These are phyloP conservation scores for Emergomyces pasteurianus DNA, from an alignment of 2,329 filamentous ascomycete species.

Conservation along the genomic window DNA sequence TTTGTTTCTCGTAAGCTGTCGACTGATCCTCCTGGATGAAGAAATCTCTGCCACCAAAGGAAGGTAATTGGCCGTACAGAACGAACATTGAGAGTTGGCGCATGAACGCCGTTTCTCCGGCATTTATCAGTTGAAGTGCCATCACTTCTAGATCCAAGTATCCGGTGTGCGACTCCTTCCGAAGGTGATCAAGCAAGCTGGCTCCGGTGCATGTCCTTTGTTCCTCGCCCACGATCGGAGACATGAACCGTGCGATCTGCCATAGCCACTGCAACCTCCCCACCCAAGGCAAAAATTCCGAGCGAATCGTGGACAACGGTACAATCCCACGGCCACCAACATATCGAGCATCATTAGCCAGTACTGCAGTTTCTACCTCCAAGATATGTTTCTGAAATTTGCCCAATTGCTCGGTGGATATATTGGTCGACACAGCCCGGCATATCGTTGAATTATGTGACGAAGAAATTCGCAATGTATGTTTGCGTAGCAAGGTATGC, in stretches of 20 bases:
- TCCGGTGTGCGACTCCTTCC: constrained; percentile 69
- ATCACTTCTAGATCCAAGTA: constrained; percentile 75
- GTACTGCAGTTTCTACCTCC: constrained; percentile 66
- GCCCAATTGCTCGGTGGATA: constrained; percentile 61
- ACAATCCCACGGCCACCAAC: constrained; percentile 93
- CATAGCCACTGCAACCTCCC: constrained; percentile 78
- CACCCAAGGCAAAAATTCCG: constrained; percentile 78
- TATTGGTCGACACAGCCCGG: constrained; percentile 70
- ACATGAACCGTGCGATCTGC: constrained; percentile 59
- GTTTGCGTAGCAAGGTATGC: constrained; percentile 58
- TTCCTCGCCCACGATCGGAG: constrained; percentile 24
- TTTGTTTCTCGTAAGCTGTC: constrained; percentile 25
- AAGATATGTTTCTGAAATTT: constrained; percentile 75
- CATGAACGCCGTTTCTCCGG: constrained; percentile 83
- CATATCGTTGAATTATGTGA: constrained; percentile 72
- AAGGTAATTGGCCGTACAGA: constrained; percentile 71
- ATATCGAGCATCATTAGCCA: constrained; percentile 61
- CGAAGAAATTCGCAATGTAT: constrained; percentile 54
- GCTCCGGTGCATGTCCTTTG: constrained; percentile 50
- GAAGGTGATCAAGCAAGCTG: constrained; percentile 62
- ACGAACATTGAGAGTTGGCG: constrained; percentile 86
- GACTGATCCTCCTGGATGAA: constrained; percentile 51
- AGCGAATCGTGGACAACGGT: constrained; percentile 71
- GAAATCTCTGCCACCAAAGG: constrained; percentile 70
- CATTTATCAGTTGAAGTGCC: constrained; percentile 56